Conservation (phyloP, 805 yeast genomes). For the Yamadazyma olivae region DNA sequence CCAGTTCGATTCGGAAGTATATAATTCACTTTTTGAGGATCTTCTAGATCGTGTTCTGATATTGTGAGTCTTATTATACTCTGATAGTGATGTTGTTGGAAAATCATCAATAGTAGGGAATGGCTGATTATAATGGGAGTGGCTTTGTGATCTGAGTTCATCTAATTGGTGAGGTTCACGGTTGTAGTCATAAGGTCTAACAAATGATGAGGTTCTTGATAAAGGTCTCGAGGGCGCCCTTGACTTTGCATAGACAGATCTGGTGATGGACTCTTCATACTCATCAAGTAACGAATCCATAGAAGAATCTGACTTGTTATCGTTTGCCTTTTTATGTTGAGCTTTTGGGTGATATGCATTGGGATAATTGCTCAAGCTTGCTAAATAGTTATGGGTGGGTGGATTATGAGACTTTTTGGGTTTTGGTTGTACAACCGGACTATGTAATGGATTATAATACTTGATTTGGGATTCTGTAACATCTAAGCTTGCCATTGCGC, state of each 20-base stretch:
- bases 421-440: background rate
- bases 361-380: background rate
- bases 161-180: background rate
- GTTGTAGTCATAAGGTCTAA: slow-evolving; percentile 4
- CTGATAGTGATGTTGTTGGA: slow-evolving; percentile 35
- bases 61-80: slow-evolving; percentile 23
- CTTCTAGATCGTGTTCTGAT: slow-evolving; percentile 24
- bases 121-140: background rate
- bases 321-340: slow-evolving; percentile 3
- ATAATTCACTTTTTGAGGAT: slow-evolving; percentile 40
- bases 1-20: slow-evolving; percentile 47
- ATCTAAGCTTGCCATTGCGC: slow-evolving; percentile 30
- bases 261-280: slow-evolving; percentile 41
- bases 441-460: background rate
- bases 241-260: slow-evolving; percentile 21
- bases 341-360: background rate
- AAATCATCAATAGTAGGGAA: slow-evolving; percentile 16
- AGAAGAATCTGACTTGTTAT: slow-evolving; percentile 21
- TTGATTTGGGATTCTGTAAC: slow-evolving; percentile 6
- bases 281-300: slow-evolving; percentile 43
- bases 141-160: background rate
- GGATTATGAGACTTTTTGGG: background rate
- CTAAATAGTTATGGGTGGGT: too few species aligned
- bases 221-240: slow-evolving; percentile 24
- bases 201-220: slow-evolving; percentile 14